Evolutionary conservation across 805 yeast genomes (phyloP).

Genomic region (Yarrowia deformans): DNA sequence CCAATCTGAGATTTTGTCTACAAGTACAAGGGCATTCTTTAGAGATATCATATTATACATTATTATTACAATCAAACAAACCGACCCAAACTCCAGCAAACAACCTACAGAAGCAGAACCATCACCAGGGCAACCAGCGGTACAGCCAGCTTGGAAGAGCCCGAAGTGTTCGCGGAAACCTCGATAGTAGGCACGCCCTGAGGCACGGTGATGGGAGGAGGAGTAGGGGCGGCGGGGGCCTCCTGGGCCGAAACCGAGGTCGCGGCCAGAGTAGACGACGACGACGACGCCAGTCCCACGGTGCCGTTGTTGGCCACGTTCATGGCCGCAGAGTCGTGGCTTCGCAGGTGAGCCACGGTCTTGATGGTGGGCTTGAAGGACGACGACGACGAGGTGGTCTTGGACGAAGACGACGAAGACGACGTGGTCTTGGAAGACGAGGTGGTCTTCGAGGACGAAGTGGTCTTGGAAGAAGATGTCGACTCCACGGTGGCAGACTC

Average conservation of each 20-base stretch:
- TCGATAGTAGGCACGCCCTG: constrained; percentile 1
- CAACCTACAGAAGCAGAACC: constrained; percentile 13
- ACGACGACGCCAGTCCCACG: not conserved
- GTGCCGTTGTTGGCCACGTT: constrained; percentile 34
- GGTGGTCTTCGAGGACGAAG: not conserved
- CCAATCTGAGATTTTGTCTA: no score
- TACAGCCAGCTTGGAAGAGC: constrained; percentile 19
- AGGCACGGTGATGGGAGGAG: constrained; percentile 11
- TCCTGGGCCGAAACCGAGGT: constrained; percentile 2
- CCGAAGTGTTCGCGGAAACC: constrained; percentile 25
- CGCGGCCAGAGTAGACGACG: not conserved
- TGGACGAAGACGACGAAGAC: not conserved
- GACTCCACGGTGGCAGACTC: constrained; percentile 8
- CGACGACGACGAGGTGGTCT: constrained; percentile 23
- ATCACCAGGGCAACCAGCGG: constrained; percentile 4
- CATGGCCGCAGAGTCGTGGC: constrained; percentile 21
- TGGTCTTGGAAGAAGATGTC: not conserved
- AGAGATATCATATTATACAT: constrained; percentile 9
- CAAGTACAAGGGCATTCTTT: no score
- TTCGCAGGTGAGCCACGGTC: constrained; percentile 21
- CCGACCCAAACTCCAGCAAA: not conserved
- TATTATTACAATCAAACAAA: constrained; percentile 20
- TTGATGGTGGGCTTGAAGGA: constrained; percentile 33
- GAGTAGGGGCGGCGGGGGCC: constrained; percentile 17
- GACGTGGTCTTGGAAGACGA: not conserved